Conservation (phyloP, 2,329 filamentous ascomycete species). For the Penicillium sp. region DNA sequence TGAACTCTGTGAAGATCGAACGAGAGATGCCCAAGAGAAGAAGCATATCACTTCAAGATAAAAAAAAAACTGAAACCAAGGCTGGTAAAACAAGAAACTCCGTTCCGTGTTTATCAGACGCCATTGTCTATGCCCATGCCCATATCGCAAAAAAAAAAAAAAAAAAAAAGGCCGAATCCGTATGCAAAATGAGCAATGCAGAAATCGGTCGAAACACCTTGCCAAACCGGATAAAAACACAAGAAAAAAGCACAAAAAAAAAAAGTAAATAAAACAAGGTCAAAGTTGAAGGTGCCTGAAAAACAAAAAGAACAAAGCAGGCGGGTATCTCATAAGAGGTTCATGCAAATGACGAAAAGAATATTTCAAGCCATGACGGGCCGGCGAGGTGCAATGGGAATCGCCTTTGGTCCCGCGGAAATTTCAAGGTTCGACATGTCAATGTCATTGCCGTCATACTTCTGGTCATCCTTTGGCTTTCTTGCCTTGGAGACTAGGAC, state of each 20-base stretch:
- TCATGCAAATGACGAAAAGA: conserved; percentile 14
- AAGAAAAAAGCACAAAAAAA: conserved; percentile 6
- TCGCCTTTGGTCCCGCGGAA: conserved; percentile 38
- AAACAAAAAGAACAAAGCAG: conserved; percentile 14
- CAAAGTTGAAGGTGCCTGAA: conserved; percentile 16
- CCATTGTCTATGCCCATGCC: conserved; percentile 27
- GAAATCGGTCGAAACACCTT: conserved; percentile 7
- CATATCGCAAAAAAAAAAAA: conserved; percentile 11
- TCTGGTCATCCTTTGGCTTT: conserved; percentile 21
- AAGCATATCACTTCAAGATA: background rate
- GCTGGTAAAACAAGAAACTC: conserved; percentile 19
- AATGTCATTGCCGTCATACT: conserved; percentile 33
- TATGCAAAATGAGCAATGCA: conserved; percentile 9
- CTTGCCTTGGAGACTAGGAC: conserved; percentile 24
- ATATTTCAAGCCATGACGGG: conserved; percentile 37
- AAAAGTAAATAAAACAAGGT: conserved; percentile 7
- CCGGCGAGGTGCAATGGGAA: conserved; percentile 39
- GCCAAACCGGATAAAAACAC: conserved; percentile 4
- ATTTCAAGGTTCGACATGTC: conserved; percentile 36
- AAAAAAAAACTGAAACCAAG: background rate
- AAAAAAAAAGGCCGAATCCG: conserved; percentile 5
- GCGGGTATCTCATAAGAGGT: conserved; percentile 17
- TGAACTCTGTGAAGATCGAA: background rate
- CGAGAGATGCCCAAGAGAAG: conserved; percentile 11
- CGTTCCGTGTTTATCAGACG: conserved; percentile 24